Percentiles rank a stretch among this genome's conserved stretches.
Evolutionary conservation across 2,329 filamentous ascomycete species (phyloP).

Genomic region (Aureobasidium leucospermi): DNA sequence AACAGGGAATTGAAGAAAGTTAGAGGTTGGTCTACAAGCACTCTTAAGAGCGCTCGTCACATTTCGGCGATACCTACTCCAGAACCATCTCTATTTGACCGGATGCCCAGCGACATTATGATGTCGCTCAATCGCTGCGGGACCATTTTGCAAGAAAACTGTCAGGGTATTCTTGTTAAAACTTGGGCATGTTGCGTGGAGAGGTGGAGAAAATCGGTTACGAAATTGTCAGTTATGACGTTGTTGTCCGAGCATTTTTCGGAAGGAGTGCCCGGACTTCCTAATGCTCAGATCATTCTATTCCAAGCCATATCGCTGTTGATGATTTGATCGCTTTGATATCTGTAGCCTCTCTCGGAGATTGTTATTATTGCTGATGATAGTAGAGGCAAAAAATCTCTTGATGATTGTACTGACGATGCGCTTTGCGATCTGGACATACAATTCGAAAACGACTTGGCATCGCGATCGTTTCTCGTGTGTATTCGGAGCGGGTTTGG

Average conservation of each 20-base stretch:
- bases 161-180: neutral
- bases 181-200: neutral
- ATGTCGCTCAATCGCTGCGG: neutral
- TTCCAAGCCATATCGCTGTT: too few species aligned
- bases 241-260: neutral
- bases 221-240: neutral
- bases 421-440: neutral
- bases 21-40: neutral
- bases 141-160: neutral
- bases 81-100: neutral
- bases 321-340: too few species aligned
- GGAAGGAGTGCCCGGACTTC: neutral
- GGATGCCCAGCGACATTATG: neutral
- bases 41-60: neutral
- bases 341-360: too few species aligned
- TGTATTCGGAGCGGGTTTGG: neutral
- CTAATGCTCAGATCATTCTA: neutral
- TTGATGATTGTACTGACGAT: neutral
- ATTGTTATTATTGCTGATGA: too few species aligned
- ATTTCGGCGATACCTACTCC: neutral
- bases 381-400: too few species aligned
- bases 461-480: neutral
- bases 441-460: neutral
- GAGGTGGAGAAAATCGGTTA: neutral
- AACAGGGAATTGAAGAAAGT: neutral